A percentile compares a stretch with the other conserved stretches of the same genome.
Evolutionary conservation across 2,329 filamentous ascomycete species (phyloP).

Genomic region (Venturia carpophila): DNA sequence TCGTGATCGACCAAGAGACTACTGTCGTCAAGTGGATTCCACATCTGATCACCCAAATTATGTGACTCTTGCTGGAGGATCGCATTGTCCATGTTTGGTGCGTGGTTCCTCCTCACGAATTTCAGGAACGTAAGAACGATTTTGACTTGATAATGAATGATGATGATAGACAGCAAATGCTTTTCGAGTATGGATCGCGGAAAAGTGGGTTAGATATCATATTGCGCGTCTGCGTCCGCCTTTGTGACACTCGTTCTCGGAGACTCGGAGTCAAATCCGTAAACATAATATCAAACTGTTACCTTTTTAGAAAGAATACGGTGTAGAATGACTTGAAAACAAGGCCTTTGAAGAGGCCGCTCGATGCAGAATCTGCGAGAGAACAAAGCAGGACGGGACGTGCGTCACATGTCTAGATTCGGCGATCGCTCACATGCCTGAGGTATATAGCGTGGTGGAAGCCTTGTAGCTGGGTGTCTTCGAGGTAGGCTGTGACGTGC

Average conservation of each 20-base stretch:
- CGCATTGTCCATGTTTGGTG: neutral
- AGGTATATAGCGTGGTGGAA: neutral
- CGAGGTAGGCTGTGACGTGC: neutral
- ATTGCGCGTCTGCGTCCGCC: neutral
- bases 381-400: constrained; percentile 1
- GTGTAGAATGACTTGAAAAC: neutral
- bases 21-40: neutral
- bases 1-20: neutral
- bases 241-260: constrained; percentile 1
- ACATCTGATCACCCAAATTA: neutral
- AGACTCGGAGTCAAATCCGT: neutral
- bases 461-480: neutral
- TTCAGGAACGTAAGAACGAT: neutral
- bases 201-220: constrained; percentile 8
- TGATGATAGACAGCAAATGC: neutral
- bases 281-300: neutral
- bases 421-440: neutral
- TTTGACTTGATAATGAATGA: neutral
- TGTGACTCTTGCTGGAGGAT: neutral
- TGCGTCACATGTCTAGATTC: neutral
- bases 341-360: neutral
- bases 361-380: neutral
- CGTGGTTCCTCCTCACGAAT: neutral
- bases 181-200: neutral
- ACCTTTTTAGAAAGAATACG: neutral